These are phyloP conservation scores for Biscogniauxia sp. DNA, from an alignment of 2,329 filamentous ascomycete species.

Conservation along the genomic window DNA sequence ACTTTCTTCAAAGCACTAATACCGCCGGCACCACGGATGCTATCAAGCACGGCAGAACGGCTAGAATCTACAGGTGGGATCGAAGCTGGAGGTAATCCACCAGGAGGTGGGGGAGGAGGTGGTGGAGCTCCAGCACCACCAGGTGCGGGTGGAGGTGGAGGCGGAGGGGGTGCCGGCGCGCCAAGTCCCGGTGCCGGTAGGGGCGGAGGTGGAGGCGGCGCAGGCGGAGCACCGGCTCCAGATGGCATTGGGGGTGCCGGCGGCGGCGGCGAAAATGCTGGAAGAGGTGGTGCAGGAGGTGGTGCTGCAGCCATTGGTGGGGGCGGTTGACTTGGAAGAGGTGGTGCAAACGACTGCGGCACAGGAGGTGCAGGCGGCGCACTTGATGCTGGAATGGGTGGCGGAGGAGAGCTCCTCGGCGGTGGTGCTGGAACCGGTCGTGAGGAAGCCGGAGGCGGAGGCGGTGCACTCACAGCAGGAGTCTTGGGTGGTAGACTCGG, in stretches of 20 bases:
- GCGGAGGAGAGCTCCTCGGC: constrained; percentile 46
- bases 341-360: constrained; percentile 26
- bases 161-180: constrained; percentile 25
- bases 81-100: constrained; percentile 37
- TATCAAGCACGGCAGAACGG: constrained; percentile 63
- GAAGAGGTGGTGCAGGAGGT: constrained; percentile 4
- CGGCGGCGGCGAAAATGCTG: constrained; percentile 13
- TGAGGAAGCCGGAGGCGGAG: constrained; percentile 46
- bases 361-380: constrained; percentile 23
- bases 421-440: constrained; percentile 55
- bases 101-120: constrained; percentile 38
- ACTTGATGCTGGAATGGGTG: constrained; percentile 20
- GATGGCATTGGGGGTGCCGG: constrained; percentile 14
- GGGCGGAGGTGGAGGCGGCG: constrained; percentile 11
- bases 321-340: constrained; percentile 22
- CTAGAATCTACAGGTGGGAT: constrained; percentile 42
- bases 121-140: constrained; percentile 33
- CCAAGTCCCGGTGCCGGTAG: constrained; percentile 13
- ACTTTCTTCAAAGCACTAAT: constrained; percentile 73
- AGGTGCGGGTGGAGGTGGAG: constrained; percentile 36
- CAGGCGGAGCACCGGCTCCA: constrained; percentile 35
- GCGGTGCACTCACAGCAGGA: constrained; percentile 33
- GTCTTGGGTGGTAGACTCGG: constrained; percentile 43
- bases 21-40: constrained; percentile 69
- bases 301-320: constrained; percentile 12